phyloP scores from a whole-genome alignment of 75 land plant species.

The Pinus tabuliformis region DNA sequence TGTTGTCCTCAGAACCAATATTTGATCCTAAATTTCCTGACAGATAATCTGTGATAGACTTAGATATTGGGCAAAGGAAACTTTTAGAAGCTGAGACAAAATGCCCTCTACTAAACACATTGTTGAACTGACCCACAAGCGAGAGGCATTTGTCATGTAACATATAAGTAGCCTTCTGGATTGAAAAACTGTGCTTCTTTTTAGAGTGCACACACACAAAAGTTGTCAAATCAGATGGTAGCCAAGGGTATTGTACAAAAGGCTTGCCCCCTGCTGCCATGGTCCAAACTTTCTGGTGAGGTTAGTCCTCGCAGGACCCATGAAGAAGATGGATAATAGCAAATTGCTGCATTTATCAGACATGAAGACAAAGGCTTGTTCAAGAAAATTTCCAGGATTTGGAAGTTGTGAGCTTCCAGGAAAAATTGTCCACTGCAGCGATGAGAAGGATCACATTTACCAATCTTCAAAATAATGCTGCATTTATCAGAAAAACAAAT shows the following conservation, averaged over 20 bases:
- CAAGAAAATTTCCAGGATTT: not conserved
- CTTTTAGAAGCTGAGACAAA: not conserved
- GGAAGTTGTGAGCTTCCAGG: not conserved
- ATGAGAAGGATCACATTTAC: not conserved
- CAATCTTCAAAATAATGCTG: not conserved
- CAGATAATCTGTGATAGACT: not conserved
- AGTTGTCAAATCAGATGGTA: not conserved
- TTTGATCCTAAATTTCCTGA: not conserved
- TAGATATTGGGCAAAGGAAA: not conserved
- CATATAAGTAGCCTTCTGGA: not conserved
- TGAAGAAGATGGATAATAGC: not conserved
- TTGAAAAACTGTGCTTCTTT: not conserved
- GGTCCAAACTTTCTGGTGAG: not conserved
- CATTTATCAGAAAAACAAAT: not conserved
- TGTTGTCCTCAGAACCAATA: not conserved
- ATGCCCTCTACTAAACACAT: not conserved
- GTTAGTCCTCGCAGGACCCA: slow-evolving; percentile 2
- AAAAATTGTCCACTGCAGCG: not conserved
- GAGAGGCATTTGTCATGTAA: slow-evolving; percentile 9
- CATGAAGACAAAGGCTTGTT: not conserved
- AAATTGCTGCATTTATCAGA: slow-evolving; percentile 6
- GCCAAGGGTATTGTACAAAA: not conserved
- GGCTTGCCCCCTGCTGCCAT: slow-evolving; percentile 9
- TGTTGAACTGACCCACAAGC: not conserved
- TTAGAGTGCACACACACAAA: not conserved